phyloP scores from a whole-genome alignment of 306 rosid genomes.

The Sicyos edulis region DNA sequence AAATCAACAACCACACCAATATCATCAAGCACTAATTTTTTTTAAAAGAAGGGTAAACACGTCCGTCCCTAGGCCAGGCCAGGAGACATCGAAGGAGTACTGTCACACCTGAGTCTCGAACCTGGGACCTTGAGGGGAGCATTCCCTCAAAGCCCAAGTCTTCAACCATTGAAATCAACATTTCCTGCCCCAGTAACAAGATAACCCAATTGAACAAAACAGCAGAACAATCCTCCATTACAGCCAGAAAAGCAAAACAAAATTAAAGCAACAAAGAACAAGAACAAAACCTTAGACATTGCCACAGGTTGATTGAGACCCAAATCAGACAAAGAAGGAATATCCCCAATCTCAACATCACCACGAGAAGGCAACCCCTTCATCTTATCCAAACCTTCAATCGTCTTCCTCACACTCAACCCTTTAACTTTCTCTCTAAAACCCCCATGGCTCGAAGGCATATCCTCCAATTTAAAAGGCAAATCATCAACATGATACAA shows the following conservation, averaged over 20 bases:
- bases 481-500: constrained; percentile 77
- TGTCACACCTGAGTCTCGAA: too few relatives aligned
- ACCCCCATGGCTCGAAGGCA: constrained; percentile 76
- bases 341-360: constrained; percentile 78
- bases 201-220: constrained; percentile 10
- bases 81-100: too few relatives aligned
- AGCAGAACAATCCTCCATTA: neutral
- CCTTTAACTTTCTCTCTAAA: constrained; percentile 73
- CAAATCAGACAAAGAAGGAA: constrained; percentile 75
- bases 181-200: too few relatives aligned
- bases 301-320: constrained; percentile 71
- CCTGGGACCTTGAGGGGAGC: too few relatives aligned
- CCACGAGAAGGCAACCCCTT: constrained; percentile 84
- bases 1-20: constrained; percentile 1
- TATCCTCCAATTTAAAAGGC: constrained; percentile 75
- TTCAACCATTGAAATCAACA: too few relatives aligned
- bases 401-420: constrained; percentile 67
- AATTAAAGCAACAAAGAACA: constrained; percentile 6
- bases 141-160: too few relatives aligned
- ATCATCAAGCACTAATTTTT: too few relatives aligned
- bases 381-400: constrained; percentile 82
- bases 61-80: too few relatives aligned
- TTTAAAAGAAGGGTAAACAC: too few relatives aligned
- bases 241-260: constrained; percentile 14
- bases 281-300: constrained; percentile 49